Base-by-base conservation (phyloP, 2,329 filamentous ascomycete species). In the Verticillium longisporum region DNA sequence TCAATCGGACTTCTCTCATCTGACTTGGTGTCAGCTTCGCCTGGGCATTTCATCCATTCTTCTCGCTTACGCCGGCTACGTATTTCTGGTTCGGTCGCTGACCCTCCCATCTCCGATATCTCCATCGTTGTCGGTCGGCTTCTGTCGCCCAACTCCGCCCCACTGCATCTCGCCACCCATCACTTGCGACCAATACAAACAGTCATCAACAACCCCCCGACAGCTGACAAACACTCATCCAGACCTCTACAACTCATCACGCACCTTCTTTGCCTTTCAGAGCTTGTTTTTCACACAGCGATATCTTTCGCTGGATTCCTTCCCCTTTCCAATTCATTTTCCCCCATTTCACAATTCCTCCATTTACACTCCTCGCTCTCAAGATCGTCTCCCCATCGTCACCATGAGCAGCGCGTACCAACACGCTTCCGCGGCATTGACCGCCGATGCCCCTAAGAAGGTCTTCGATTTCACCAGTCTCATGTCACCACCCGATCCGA, bases 401-500 rank as follows among this genome's bases (percentile, higher is more conserved):
- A 53, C 10, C 45, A 53, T 53, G 45, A 53, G 45, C 45, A 53
- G 18, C 45, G 45, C 21, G n/a, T n/a, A 21, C 45, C 45, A 18
- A n/a, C 45, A 53, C 21, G 18, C 45, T n/a, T 18, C 45, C 45
- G 45, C 45, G 45, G 45, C 45, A 53, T 53, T 18, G 45, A 53
- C 45, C 45, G 45, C 45, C 18, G 45, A 53, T 21, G 45, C 45
- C 15, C 18, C 18, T 18, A 32, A 55, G 54, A 55, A 55, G 32
- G 41, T 71, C 2, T 67, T 80, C 59, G 76, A 80, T 63, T 82
- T 83, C 65, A 80, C 71, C 74, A 86, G 76, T 63, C 74, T 88
- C 61, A 86, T 88, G 80, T 88, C 85, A 26, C 85, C 85, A 36
- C 85, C 85, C 26, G 84, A 87, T 41, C 75, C 76, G n/a, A 70